Evolutionary conservation across 1,139 yeast species (phyloP), one percentile per base, ranked within the genome.

Genomic region (Diutina catenulata): DNA sequence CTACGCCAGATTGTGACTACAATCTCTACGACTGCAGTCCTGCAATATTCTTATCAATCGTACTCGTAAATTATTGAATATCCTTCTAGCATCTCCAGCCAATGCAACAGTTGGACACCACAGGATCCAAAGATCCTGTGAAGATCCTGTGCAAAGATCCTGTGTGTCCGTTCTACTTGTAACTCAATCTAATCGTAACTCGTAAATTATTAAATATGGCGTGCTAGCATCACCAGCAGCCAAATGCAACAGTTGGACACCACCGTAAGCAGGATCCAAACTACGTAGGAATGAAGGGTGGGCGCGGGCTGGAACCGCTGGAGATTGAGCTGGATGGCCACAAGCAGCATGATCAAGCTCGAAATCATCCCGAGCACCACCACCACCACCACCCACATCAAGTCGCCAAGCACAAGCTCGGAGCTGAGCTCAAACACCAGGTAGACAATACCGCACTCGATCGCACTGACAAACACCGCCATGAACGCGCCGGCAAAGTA

Each of bases 381-480:
- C 6, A 61, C 47, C n/a, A 58, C 43, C 22, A 64, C 46, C 33
- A 66, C 50, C 51, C 64, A 52, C 18, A 61, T 44, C 43, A 65
- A 66, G 40, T 62, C 43, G 21, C 50, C 43, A 37, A 64, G 54
- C 36, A 48, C 49, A 13, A 54, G 43, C 23, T 47, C 47, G 5
- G 49, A 53, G 20, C 49, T 53, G 35, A 54, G 49, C 26, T 50
- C 47, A 21, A 60, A 46, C 6, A 65, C 50, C 33, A 64, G 59
- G 46, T 59, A 62, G 10, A 65, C 54, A n/a, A 66, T 62, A 3
- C 72, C 73, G 23, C 62, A 48, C 43, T 63, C 68, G 25, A 66
- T 57, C n/a, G 70, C 69, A 10, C 66, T 55, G 13, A 65, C 53
- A 45, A 67, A 64, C 9, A 62, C 45, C 28, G 67, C 57, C 18